Evolutionary conservation across 2,329 filamentous ascomycete species (phyloP).

Genomic region (Malbranchea cinnamomea): DNA sequence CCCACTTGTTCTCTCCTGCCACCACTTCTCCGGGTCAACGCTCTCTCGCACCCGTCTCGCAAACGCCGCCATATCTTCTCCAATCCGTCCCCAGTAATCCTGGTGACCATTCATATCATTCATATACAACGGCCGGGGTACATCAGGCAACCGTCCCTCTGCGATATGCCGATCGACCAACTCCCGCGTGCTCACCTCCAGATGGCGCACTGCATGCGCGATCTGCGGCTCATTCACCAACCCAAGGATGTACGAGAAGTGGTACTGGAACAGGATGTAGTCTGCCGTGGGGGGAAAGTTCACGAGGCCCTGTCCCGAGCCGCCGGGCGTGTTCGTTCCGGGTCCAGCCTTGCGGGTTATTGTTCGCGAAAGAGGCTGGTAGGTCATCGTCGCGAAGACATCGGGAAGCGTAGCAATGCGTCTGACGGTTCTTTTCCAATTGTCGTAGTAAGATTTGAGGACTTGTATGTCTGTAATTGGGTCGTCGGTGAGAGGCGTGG

Average conservation of each 20-base stretch:
- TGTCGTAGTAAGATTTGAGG: slow-evolving; percentile 20
- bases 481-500: slow-evolving; percentile 21
- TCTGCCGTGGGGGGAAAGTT: slow-evolving; percentile 26
- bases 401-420: slow-evolving; percentile 16
- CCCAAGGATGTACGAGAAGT: slow-evolving; percentile 27
- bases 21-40: slow-evolving; percentile 29
- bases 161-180: slow-evolving; percentile 21
- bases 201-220: slow-evolving; percentile 23
- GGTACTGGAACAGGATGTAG: slow-evolving; percentile 32
- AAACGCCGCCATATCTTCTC: slow-evolving; percentile 19
- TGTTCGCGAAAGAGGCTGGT: slow-evolving; percentile 22
- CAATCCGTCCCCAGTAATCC: slow-evolving; percentile 29
- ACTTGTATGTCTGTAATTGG: no score
- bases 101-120: slow-evolving; percentile 31
- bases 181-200: slow-evolving; percentile 24
- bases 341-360: slow-evolving; percentile 19
- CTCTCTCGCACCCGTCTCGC: slow-evolving; percentile 19
- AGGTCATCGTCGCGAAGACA: slow-evolving; percentile 19
- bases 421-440: slow-evolving; percentile 18
- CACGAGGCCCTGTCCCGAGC: no score
- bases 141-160: slow-evolving; percentile 22
- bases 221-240: slow-evolving; percentile 22
- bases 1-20: slow-evolving; percentile 25
- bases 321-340: no score
- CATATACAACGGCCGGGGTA: slow-evolving; percentile 32